These are phyloP conservation scores for Ilyonectria robusta DNA, from an alignment of 2,329 filamentous ascomycete species.

Conservation along the genomic window DNA sequence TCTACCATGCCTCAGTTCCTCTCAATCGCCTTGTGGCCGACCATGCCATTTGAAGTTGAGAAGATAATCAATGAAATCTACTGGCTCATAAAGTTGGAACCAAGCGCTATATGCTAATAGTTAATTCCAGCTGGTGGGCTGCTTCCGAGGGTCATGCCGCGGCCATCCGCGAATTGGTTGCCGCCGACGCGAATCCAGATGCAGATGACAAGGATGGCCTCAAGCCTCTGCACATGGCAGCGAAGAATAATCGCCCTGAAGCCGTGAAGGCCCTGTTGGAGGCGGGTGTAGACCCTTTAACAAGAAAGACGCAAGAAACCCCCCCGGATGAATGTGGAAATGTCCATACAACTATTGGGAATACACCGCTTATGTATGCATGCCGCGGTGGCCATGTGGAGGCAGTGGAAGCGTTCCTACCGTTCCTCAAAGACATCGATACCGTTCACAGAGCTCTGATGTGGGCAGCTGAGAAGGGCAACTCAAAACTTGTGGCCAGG, in stretches of 20 bases:
- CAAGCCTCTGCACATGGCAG: conserved; percentile 55
- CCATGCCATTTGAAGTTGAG: not conserved
- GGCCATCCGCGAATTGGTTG: conserved; percentile 38
- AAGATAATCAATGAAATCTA: not conserved
- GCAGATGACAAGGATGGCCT: conserved; percentile 41
- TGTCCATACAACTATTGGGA: conserved; percentile 29
- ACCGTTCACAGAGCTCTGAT: conserved; percentile 46
- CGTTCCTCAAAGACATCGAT: conserved; percentile 41
- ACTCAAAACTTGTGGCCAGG: conserved; percentile 41
- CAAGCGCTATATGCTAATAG: conserved; percentile 11
- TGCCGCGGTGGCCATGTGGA: conserved; percentile 47
- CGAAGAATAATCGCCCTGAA: conserved; percentile 43
- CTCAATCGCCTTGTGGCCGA: not conserved
- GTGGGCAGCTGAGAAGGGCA: conserved; percentile 43
- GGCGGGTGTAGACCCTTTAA: conserved; percentile 54
- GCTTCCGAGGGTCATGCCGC: conserved; percentile 40
- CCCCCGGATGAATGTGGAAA: conserved; percentile 31
- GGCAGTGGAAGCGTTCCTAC: conserved; percentile 46
- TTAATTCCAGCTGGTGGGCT: conserved; percentile 41
- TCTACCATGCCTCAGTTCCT: not conserved
- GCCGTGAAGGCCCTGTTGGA: conserved; percentile 50
- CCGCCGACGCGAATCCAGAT: conserved; percentile 46
- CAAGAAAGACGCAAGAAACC: conserved; percentile 37
- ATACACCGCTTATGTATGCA: conserved; percentile 52
- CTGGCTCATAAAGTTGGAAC: not conserved